Evolutionary conservation across 192 early-diverging fungal genomes (phyloP), one percentile per base, ranked within the genome.

Genomic region (Chytriomyces hyalinus): DNA sequence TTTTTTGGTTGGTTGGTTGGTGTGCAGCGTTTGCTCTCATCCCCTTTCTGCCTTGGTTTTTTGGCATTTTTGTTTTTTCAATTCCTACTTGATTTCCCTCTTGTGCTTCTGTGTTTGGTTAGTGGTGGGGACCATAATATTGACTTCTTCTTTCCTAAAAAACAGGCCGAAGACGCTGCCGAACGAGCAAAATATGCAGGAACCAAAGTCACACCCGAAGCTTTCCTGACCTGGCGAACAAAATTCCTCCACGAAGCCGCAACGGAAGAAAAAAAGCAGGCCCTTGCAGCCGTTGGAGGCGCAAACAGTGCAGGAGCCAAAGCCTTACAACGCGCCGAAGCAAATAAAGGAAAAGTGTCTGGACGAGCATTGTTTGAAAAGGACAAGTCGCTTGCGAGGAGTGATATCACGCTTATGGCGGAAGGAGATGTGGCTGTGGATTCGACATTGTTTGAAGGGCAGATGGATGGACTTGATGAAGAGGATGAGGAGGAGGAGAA

Each of bases 311-410:
- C 80, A 13, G 83, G 81, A 6, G 68, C 61, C 24, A 81, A 82
- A 65, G 69, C 46, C 22, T 24, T 67, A 17, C 11, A 15, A 65
- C 26, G 49, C 8, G 70, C 50, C 7, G 70, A 61, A 47, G 64
- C 61, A 13, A 78, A 73, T 61, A 87, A 81, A 67, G 81, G 80
- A 17, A 84, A 44, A 84, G 60, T 82, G 48, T 73, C 85, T 82
- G 96, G 95, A 22, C 87, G 94, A 49, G 91, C 96, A 86, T 81
- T 96, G 86, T 98, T 98, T 79, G 95, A 96, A 81, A 91, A 94
- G 73, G 93, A 98, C 81, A 88, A 89, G 84, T 84, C 91, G 46
- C 87, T 98, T 68, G 94, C 92, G 50, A 85, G 86, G 78, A 94
- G 92, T 11, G 97, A 98, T 83, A 85, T 91, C 44, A 89, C 83